Evolutionary conservation across 1,284 basidiomycete genomes (phyloP).

Genomic region (Sparassis latifolia): DNA sequence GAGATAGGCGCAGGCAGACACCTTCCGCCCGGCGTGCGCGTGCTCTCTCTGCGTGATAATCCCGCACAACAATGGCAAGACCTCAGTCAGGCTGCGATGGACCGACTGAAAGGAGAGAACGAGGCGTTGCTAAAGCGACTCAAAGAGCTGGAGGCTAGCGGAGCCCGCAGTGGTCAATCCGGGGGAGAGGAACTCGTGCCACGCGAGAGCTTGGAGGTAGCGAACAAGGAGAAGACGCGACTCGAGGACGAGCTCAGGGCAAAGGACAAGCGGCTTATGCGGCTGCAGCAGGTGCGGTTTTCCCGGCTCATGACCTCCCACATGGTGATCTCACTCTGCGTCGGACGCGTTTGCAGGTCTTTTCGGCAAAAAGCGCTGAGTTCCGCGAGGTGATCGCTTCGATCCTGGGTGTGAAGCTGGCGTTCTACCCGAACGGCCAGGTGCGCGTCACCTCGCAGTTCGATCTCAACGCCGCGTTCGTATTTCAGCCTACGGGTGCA

Average conservation of each 20-base stretch:
- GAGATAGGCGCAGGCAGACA: slow-evolving; percentile 76
- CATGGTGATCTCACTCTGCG: background rate
- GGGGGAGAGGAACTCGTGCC: slow-evolving; percentile 45
- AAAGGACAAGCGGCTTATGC: slow-evolving; percentile 69
- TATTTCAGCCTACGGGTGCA: slow-evolving; percentile 51
- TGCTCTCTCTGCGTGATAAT: slow-evolving; percentile 67
- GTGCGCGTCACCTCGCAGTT: slow-evolving; percentile 80
- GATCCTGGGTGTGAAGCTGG: slow-evolving; percentile 79
- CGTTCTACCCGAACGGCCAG: slow-evolving; percentile 79
- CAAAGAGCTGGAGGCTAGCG: slow-evolving; percentile 44
- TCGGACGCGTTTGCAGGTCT: slow-evolving; percentile 54
- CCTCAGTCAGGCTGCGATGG: slow-evolving; percentile 58
- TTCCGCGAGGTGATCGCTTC: slow-evolving; percentile 77
- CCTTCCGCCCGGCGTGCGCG: slow-evolving; percentile 63
- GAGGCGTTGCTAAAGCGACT: slow-evolving; percentile 56
- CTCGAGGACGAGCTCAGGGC: slow-evolving; percentile 55
- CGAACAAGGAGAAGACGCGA: slow-evolving; percentile 53
- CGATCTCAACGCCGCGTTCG: slow-evolving; percentile 64
- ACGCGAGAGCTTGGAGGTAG: slow-evolving; percentile 62
- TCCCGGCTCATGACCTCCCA: background rate
- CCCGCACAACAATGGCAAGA: slow-evolving; percentile 72
- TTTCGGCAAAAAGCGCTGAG: slow-evolving; percentile 69
- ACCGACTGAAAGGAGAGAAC: slow-evolving; percentile 71
- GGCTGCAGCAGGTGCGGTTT: slow-evolving; percentile 58
- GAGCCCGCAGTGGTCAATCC: slow-evolving; percentile 14